Conservation (phyloP, 306 rosid species). For the Geum urbanum region DNA sequence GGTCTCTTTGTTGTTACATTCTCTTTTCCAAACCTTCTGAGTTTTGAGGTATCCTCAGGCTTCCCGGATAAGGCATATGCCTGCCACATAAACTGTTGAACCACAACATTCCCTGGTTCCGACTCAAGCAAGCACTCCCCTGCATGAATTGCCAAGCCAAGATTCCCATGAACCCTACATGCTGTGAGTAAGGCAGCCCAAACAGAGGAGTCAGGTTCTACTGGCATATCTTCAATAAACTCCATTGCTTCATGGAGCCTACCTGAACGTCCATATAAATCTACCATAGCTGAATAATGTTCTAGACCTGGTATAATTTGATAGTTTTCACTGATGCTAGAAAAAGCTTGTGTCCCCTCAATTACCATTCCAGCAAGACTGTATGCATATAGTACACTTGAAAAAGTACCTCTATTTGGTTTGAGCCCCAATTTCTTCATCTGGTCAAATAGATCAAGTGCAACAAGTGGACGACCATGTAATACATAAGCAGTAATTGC, state of each 20-base stretch:
- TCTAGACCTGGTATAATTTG: conserved; percentile 59
- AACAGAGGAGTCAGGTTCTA: conserved; percentile 58
- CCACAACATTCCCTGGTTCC: conserved; percentile 57
- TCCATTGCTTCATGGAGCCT: conserved; percentile 68
- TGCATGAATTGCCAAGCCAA: conserved; percentile 54
- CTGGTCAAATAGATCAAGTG: conserved; percentile 55
- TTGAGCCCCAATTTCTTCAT: conserved; percentile 57
- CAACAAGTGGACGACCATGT: conserved; percentile 60
- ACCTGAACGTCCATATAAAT: conserved; percentile 80
- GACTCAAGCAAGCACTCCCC: conserved; percentile 54
- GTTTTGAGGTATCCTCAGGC: conserved; percentile 39
- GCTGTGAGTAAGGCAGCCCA: conserved; percentile 77
- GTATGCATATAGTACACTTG: conserved; percentile 60
- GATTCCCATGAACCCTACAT: conserved; percentile 64
- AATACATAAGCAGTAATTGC: conserved; percentile 63
- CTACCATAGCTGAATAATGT: conserved; percentile 74
- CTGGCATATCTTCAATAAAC: conserved; percentile 69
- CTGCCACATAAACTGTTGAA: conserved; percentile 50
- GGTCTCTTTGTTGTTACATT: conserved; percentile 36
- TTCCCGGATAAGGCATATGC: conserved; percentile 58
- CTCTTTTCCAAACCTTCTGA: conserved; percentile 52
- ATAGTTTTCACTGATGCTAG: conserved; percentile 52
- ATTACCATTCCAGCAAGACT: conserved; percentile 65
- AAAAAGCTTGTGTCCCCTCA: conserved; percentile 60
- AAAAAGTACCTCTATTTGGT: conserved; percentile 79